Evolutionary conservation across 192 early-diverging fungal genomes (phyloP), one percentile per base, ranked within the genome.

Genomic region (Spinellus fusiger): DNA sequence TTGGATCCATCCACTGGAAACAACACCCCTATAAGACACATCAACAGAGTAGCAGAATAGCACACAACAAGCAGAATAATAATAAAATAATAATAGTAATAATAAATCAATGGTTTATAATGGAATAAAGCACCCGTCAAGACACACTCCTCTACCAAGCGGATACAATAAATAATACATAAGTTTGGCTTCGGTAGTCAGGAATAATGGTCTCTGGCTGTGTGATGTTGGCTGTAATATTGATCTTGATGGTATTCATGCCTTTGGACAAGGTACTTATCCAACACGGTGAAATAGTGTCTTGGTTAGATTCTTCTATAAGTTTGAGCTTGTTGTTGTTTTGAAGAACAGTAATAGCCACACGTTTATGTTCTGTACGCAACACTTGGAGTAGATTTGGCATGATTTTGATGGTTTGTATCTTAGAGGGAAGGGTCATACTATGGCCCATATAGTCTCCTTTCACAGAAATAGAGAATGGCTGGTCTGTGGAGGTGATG

Each of bases 81-180:
- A n/a, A n/a, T n/a, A n/a, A n/a, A n/a, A n/a, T n/a, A n/a, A n/a
- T n/a, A n/a, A n/a, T n/a, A n/a, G n/a, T n/a, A n/a, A n/a, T n/a
- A n/a, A n/a, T n/a, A n/a, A n/a, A n/a, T n/a, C n/a, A n/a, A n/a
- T n/a, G n/a, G n/a, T n/a, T n/a, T n/a, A n/a, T n/a, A n/a, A n/a
- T n/a, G n/a, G n/a, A n/a, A n/a, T n/a, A n/a, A n/a, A n/a, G n/a
- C n/a, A n/a, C n/a, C n/a, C n/a, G n/a, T n/a, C n/a, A n/a, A n/a
- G n/a, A n/a, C n/a, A n/a, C n/a, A n/a, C n/a, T n/a, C n/a, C n/a
- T 93, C 78, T 78, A 62, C 53, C 67, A 77, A 58, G 67, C 57
- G 59, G 76, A 57, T 26, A 61, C 73, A 25, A 66, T 54, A 44
- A 66, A 66, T 25, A 66, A 23, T 13, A 52, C 46, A 26, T 66